Evolutionary conservation across 139 green algal genomes (phyloP).

Genomic region (Coelastrella sp.): DNA sequence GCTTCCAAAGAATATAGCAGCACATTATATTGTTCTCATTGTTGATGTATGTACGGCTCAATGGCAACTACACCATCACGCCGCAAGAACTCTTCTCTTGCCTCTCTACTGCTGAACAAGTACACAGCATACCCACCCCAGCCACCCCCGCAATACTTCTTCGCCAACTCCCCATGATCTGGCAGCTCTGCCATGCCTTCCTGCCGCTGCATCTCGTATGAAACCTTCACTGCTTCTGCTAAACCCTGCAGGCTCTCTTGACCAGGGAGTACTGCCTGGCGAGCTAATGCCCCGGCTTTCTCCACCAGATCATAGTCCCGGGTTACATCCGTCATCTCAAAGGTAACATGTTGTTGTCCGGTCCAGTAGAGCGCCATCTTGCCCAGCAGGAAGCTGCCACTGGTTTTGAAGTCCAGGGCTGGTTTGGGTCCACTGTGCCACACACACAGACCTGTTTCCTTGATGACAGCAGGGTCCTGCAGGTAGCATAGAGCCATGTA

Average conservation of each 20-base stretch:
- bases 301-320: constrained; percentile 43
- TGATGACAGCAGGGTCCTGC: constrained; percentile 40
- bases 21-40: too few relatives aligned
- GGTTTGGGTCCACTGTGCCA: constrained; percentile 48
- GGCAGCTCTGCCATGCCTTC: constrained; percentile 45
- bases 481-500: too few relatives aligned
- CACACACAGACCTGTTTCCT: constrained; percentile 55
- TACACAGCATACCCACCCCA: constrained; percentile 52
- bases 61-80: neutral
- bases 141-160: constrained; percentile 50
- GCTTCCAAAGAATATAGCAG: too few relatives aligned
- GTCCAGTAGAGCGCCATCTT: constrained; percentile 47
- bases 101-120: constrained; percentile 9
- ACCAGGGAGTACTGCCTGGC: constrained; percentile 33
- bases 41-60: neutral
- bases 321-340: constrained; percentile 32
- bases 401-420: constrained; percentile 51
- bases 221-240: constrained; percentile 39
- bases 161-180: constrained; percentile 35
- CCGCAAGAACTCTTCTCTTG: neutral
- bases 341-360: constrained; percentile 43
- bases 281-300: constrained; percentile 11
- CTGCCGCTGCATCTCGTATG: constrained; percentile 34
- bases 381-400: constrained; percentile 44
- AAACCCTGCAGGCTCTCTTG: constrained; percentile 11